Evolutionary conservation across 108 stramenopile species (phyloP), one percentile per base, ranked within the genome.

Genomic region (Cyclotella choctawhatcheeana): DNA sequence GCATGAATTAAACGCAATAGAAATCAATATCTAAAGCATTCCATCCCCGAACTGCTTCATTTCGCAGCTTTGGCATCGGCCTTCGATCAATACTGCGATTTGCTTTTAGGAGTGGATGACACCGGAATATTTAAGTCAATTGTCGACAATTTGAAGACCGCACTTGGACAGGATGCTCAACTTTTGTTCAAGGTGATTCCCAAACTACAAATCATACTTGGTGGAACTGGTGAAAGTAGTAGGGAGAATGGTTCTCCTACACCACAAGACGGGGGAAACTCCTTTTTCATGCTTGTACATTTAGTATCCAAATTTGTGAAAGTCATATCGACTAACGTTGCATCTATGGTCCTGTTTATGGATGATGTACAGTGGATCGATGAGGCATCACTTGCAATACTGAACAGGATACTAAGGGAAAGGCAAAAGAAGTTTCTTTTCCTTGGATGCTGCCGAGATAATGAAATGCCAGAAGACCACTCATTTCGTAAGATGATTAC

Each of bases 401-500:
- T 69, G 6, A 58, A n/a, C 26, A 45, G 44, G 21, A 3, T 74
- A 16, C 29, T 67, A 32, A 25, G 25, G 20, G 16, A 52, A 16
- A 24, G 37, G n/a, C 18, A 31, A 14, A 18, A 13, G 26, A 26
- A n/a, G 17, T 20, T 37, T 27, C 18, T 67, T 32, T 45, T 67
- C 63, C 30, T 67, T 33, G 66, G 73, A 22, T 73, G 26, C 52
- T 74, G 37, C 29, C 66, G 65, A 20, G 34, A 34, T 21, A 43
- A 67, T 58, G 73, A 74, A 52, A 58, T 67, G 40, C 20, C 27
- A 5, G 17, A 44, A 24, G 24, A 37, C 21, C 65, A 74, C 56
- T 60, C 65, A 16, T 21, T 74, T 0, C 27, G 13, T 2, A 26
- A 26, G 1, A 66, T 67, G 66, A n/a, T 67, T n/a, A n/a, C 22